Evolutionary conservation across 768 basidiomycete genomes (phyloP), one percentile per base, ranked within the genome.

Genomic region (Boletellus ananas): DNA sequence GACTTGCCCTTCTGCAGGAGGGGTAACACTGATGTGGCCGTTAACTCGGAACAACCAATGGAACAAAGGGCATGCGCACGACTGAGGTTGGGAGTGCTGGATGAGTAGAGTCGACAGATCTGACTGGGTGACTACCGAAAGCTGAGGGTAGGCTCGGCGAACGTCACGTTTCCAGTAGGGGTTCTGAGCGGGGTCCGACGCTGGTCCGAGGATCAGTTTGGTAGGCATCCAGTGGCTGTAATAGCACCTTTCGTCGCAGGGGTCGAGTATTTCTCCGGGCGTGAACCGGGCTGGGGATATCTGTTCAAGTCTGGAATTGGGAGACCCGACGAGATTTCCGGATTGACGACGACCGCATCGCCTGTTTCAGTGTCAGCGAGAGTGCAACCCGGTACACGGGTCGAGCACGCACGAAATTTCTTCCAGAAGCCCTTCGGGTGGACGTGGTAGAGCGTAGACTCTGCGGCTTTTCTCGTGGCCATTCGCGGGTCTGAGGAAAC

Each of bases 121-220:
- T 6, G 79, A 64, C 72, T 97, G 94, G 5, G 90, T 90, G 51
- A 97, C 77, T 17, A 91, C 83, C 3, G 92, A 94, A 25, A 93
- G 83, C 58, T 87, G 90, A n/a, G 94, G 92, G 69, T 94, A 96
- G 33, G 83, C 83, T 45, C 94, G 84, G 50, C 93, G 84, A 60
- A 94, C 89, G 71, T 96, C 94, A 54, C 94, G 89, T 70, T 95
- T 95, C 85, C 87, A 94, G 78, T 97, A 97, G 49, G 88, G 89
- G 68, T 91, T 92, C 73, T 90, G 79, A 29, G 90, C 90, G 34
- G 80, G 80, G 70, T 93, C 90, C 37, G 90, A 92, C 20, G 89
- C 90, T 90, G 45, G n/a, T 23, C 10, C 14, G 7, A 6, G 34
- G 27, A 53, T 68, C 45, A 62, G 57, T 45, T 21, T 25, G 6